Percentiles rank a stretch among this genome's conserved stretches.
phyloP scores from a whole-genome alignment of 345 rosid species.

The Orychophragmus violaceus region DNA sequence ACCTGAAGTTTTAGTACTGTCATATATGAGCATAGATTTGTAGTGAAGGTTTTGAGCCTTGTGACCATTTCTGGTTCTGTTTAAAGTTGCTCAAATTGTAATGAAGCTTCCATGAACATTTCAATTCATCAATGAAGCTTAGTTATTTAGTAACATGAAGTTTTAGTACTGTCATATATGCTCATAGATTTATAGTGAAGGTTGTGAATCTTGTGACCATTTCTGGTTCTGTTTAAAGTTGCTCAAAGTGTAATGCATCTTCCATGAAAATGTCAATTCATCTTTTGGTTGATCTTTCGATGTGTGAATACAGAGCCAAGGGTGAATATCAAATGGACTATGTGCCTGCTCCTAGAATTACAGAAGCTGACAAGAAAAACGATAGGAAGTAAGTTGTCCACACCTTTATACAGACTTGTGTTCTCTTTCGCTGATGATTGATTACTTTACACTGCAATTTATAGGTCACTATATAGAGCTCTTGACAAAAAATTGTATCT shows the following conservation, averaged over 20 bases:
- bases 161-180: not conserved
- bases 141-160: not conserved
- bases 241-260: not conserved
- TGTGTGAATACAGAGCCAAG: conserved; percentile 54
- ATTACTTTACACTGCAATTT: not conserved
- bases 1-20: not conserved
- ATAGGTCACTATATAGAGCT: conserved; percentile 68
- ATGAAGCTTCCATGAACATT: not conserved
- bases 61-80: not conserved
- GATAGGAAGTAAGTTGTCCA: conserved; percentile 62
- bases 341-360: conserved; percentile 81
- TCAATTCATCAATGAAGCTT: not conserved
- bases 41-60: not conserved
- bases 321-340: conserved; percentile 94
- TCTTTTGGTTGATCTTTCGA: conserved; percentile 16
- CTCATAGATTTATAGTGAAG: not conserved
- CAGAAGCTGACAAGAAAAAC: conserved; percentile 82
- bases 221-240: not conserved
- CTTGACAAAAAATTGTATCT: conserved; percentile 86
- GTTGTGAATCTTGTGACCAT: not conserved
- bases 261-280: not conserved
- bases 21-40: not conserved
- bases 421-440: not conserved
- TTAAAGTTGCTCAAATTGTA: not conserved
- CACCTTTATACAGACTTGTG: not conserved